Evolutionary conservation across 306 rosid genomes (phyloP).

Genomic region (Prunus kanzakura): DNA sequence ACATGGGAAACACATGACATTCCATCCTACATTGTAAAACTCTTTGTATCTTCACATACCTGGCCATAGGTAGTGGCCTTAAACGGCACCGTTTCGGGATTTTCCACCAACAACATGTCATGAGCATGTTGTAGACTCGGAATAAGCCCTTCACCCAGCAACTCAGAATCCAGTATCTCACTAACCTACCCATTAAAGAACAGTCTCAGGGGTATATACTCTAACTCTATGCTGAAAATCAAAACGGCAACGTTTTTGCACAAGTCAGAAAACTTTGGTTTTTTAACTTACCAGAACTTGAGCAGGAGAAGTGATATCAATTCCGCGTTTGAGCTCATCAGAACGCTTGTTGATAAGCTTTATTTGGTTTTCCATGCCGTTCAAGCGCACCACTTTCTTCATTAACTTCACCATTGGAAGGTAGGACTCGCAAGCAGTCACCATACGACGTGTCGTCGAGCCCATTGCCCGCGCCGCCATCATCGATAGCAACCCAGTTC

Average conservation of each 20-base stretch:
- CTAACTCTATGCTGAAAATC: neutral
- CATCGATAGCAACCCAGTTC: slow-evolving; percentile 93
- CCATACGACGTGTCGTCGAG: slow-evolving; percentile 24
- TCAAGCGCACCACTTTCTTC: slow-evolving; percentile 66
- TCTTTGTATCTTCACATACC: slow-evolving; percentile 33
- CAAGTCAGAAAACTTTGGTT: neutral
- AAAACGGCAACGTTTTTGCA: slow-evolving; percentile 1
- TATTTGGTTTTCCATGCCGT: slow-evolving; percentile 60
- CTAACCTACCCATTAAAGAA: slow-evolving; percentile 54
- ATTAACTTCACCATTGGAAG: slow-evolving; percentile 96
- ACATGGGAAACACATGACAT: neutral
- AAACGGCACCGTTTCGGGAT: slow-evolving; percentile 71
- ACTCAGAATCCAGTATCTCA: slow-evolving; percentile 89
- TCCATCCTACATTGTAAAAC: neutral
- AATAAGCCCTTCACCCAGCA: slow-evolving; percentile 93
- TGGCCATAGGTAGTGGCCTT: slow-evolving; percentile 82
- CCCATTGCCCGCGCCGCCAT: slow-evolving; percentile 91
- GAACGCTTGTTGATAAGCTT: slow-evolving; percentile 76
- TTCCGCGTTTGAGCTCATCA: slow-evolving; percentile 71
- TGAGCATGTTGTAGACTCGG: slow-evolving; percentile 88
- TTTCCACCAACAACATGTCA: slow-evolving; percentile 69
- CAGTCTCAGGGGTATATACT: neutral
- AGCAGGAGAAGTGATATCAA: slow-evolving; percentile 63
- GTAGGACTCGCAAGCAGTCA: slow-evolving; percentile 92
- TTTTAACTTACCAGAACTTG: slow-evolving; percentile 63